Conservation (phyloP, 305 asterid genomes). For the Fraxinus paxiana region DNA sequence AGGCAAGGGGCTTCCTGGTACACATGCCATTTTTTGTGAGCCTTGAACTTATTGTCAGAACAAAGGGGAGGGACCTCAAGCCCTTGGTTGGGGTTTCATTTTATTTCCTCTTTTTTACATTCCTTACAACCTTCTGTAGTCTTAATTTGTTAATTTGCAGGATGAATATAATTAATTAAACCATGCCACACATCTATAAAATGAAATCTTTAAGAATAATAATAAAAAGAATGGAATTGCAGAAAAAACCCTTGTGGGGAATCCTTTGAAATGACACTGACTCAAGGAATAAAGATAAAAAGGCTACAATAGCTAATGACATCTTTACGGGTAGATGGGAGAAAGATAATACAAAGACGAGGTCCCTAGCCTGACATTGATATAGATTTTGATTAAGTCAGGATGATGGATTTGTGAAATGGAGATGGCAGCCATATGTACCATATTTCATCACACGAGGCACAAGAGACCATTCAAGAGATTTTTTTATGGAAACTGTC, state of each 20-base stretch:
- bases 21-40: background rate
- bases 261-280: conserved; percentile 25
- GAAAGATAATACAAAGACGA: conserved; percentile 52
- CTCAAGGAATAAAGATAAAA: conserved; percentile 13
- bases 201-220: conserved; percentile 19
- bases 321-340: conserved; percentile 76
- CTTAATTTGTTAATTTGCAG: background rate
- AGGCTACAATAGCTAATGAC: conserved; percentile 27
- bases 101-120: background rate
- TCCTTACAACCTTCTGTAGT: background rate
- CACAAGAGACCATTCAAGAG: background rate
- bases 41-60: background rate
- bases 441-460: background rate
- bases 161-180: background rate
- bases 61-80: background rate
- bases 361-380: conserved; percentile 76
- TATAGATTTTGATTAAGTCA: conserved; percentile 72
- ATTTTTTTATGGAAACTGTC: background rate
- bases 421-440: conserved; percentile 79
- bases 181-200: conserved; percentile 2
- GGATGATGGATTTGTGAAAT: conserved; percentile 53
- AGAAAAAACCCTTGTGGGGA: conserved; percentile 1
- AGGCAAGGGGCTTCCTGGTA: background rate
- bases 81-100: background rate
- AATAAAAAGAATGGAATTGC: conserved; percentile 22